Evolutionary conservation across 306 rosid genomes (phyloP).

Genomic region (Cotoneaster glaucophyllus): DNA sequence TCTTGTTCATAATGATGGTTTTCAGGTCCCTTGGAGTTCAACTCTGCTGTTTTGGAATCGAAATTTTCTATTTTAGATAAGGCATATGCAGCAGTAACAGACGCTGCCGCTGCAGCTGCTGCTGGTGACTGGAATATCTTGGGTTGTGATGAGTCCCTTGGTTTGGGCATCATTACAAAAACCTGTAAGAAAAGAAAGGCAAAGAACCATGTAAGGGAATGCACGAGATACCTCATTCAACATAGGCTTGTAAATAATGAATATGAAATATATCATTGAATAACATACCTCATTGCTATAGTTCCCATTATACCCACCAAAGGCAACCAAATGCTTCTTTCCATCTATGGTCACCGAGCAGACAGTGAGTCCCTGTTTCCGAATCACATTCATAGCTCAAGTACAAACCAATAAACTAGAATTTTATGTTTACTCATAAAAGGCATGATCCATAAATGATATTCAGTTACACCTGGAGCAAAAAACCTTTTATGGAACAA

Average conservation of each 20-base stretch:
- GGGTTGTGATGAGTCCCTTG: conserved; percentile 46
- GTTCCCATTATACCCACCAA: conserved; percentile 92
- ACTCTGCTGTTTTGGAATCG: conserved; percentile 41
- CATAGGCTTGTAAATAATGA: neutral
- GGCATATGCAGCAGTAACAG: conserved; percentile 95
- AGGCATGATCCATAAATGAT: conserved; percentile 9
- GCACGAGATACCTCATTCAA: neutral
- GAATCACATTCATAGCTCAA: conserved; percentile 11
- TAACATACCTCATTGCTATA: conserved; percentile 86
- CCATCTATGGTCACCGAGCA: conserved; percentile 63
- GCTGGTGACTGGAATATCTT: conserved; percentile 96
- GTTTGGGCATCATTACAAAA: conserved; percentile 81
- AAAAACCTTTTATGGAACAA: neutral
- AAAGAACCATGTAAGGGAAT: conserved; percentile 2
- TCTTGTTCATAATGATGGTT: conserved; percentile 32
- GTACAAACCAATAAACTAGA: conserved; percentile 15
- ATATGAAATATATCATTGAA: neutral
- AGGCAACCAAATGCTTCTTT: conserved; percentile 72
- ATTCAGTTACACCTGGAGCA: conserved; percentile 1
- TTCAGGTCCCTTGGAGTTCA: conserved; percentile 34
- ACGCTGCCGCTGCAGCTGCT: conserved; percentile 96
- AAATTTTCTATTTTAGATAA: conserved; percentile 69
- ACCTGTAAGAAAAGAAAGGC: conserved; percentile 37
- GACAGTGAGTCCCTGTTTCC: conserved; percentile 75
- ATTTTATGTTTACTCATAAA: neutral